A percentile compares a stretch with the other conserved stretches of the same genome.
Evolutionary conservation across 805 yeast genomes (phyloP).

Genomic region (Pichia membranifaciens): DNA sequence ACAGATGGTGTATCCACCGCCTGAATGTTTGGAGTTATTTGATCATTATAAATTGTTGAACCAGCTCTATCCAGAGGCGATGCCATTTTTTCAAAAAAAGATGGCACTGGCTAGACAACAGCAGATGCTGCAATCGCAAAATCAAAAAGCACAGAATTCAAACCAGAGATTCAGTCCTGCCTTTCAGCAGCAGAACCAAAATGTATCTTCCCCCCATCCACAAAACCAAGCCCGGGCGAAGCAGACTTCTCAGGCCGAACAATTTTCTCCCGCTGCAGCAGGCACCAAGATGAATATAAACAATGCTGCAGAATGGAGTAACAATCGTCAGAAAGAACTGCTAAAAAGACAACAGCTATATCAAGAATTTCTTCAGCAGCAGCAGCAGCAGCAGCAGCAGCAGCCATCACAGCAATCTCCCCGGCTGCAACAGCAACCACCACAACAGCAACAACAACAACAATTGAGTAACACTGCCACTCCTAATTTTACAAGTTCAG

Average conservation of each 20-base stretch:
- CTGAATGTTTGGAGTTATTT: constrained; percentile 48
- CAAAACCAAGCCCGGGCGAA: constrained; percentile 9
- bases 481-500: neutral
- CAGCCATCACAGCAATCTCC: constrained; percentile 12
- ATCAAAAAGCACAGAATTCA: neutral
- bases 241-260: constrained; percentile 12
- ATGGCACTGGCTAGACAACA: constrained; percentile 25
- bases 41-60: constrained; percentile 36
- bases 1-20: constrained; percentile 47
- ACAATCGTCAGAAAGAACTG: neutral
- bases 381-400: constrained; percentile 6
- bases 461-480: neutral
- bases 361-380: constrained; percentile 10
- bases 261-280: constrained; percentile 10
- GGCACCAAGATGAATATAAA: neutral
- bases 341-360: constrained; percentile 3
- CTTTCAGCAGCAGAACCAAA: neutral
- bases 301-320: constrained; percentile 3
- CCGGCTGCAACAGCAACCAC: constrained; percentile 9
- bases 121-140: neutral
- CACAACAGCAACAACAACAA: neutral
- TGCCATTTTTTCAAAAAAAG: constrained; percentile 25
- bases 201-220: neutral
- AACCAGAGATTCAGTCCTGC: neutral
- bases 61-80: constrained; percentile 48